phyloP scores from a whole-genome alignment of 768 basidiomycete genomes.

The Hysterangium stoloniferum region DNA sequence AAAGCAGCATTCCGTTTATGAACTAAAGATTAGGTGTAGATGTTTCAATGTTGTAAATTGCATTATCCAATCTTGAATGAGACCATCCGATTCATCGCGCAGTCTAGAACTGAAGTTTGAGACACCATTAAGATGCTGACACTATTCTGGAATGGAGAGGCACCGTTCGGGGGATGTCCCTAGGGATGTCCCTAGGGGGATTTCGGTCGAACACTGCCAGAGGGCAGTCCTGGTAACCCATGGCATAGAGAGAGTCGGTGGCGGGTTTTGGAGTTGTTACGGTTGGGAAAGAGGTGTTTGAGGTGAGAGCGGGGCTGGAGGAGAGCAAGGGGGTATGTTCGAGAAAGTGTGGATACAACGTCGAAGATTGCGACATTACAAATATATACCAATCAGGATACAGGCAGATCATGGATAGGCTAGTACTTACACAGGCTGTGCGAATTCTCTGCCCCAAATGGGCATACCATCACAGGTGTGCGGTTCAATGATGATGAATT shows the following conservation, averaged over 20 bases:
- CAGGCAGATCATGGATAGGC: neutral
- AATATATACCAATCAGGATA: too few relatives aligned
- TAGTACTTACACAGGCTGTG: slow-evolving; percentile 55
- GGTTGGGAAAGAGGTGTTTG: slow-evolving; percentile 55
- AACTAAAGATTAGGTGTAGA: too few relatives aligned
- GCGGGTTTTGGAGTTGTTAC: slow-evolving; percentile 5
- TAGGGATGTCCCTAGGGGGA: too few relatives aligned
- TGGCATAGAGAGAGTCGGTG: slow-evolving; percentile 68
- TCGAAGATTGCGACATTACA: slow-evolving; percentile 78
- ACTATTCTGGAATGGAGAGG: too few relatives aligned
- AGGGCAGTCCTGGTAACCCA: slow-evolving; percentile 77
- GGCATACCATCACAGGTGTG: slow-evolving; percentile 58
- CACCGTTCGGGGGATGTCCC: too few relatives aligned
- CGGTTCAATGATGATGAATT: slow-evolving; percentile 91
- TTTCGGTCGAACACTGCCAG: slow-evolving; percentile 62
- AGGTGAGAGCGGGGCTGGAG: slow-evolving; percentile 79
- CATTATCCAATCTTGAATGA: too few relatives aligned
- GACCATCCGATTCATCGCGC: too few relatives aligned
- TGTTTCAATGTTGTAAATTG: too few relatives aligned
- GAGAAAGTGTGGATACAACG: slow-evolving; percentile 42
- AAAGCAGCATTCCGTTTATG: too few relatives aligned
- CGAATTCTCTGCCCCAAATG: slow-evolving; percentile 55
- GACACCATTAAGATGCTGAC: too few relatives aligned
- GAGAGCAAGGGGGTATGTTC: slow-evolving; percentile 65
- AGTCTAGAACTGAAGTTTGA: too few relatives aligned